Evolutionary conservation across 2,329 filamentous ascomycete genomes (phyloP), one percentile per base, ranked within the genome.

Genomic region (Karstenula rhodostoma): DNA sequence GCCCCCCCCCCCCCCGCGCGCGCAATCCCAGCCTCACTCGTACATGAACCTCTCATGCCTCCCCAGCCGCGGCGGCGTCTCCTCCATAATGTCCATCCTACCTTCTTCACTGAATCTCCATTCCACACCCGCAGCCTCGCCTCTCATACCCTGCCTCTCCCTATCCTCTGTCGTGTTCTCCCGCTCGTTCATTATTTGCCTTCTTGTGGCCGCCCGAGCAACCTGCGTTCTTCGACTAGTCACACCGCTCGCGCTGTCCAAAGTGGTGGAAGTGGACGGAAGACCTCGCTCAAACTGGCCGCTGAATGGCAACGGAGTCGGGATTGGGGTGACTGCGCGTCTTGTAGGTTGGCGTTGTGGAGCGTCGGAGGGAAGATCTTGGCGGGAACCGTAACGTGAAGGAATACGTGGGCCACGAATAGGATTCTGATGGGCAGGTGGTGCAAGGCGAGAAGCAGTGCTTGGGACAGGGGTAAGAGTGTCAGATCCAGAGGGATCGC

Each of bases 51-150:
- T 67, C 63, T 78, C 76, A 44, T 77, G 66, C 53, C 71, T 61
- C 1, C 76, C 76, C 44, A 77, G 57, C n/a, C 73, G 58, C 17
- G 76, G 75, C 19, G 76, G 75, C 43, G 76, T 78, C 60, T 77
- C 74, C 61, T 77, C 73, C 70, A 78, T 73, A 9, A 66, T 60
- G n/a, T 67, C 68, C 43, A 59, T 59, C 47, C 68, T 63, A 29
- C 60, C 72, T 1, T 66, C 62, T n/a, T 63, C 65, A 29, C 63
- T 63, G 59, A 73, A 66, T 35, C 75, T 61, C 53, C 68, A 62
- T 8, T 64, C 57, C 6, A 65, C 62, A 10, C 63, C 62, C 8
- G 43, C 61, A 32, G 66, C 54, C 54, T 77, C 75, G 48, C 63
- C 63, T 32, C 70, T 66, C 73, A 77, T 73, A 52, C 70, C 32